Evolutionary conservation across 495 filamentous ascomycete species (phyloP).

Genomic region (Aspergillus homomorphus): DNA sequence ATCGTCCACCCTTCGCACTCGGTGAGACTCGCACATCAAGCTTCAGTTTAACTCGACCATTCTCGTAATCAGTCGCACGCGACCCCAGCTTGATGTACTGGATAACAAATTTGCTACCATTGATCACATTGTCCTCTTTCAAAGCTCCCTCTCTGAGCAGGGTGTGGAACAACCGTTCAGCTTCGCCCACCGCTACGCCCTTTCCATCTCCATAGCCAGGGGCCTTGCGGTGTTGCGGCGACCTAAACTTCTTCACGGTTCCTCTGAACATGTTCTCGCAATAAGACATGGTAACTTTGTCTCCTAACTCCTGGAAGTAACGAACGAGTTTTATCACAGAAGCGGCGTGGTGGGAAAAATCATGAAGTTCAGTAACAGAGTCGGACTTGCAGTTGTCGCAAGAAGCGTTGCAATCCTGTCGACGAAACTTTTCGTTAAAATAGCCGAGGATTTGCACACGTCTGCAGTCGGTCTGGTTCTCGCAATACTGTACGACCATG

Average conservation of each 20-base stretch:
- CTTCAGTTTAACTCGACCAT: constrained; percentile 50
- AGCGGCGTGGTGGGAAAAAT: constrained; percentile 72
- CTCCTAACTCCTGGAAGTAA: constrained; percentile 42
- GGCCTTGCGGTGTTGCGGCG: constrained; percentile 43
- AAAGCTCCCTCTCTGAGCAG: constrained; percentile 62
- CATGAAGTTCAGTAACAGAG: constrained; percentile 60
- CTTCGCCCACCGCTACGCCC: constrained; percentile 54
- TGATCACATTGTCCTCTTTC: constrained; percentile 55
- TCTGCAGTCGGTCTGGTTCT: constrained; percentile 81
- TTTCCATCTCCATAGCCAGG: constrained; percentile 54
- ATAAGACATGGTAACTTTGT: constrained; percentile 51
- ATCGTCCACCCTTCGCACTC: constrained; percentile 37
- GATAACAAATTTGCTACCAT: constrained; percentile 54
- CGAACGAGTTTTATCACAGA: constrained; percentile 65
- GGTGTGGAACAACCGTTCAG: constrained; percentile 63
- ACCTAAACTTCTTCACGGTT: constrained; percentile 47
- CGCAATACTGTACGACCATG: constrained; percentile 79
- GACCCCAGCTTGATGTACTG: constrained; percentile 59
- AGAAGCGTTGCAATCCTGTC: constrained; percentile 62
- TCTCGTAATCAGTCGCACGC: constrained; percentile 50
- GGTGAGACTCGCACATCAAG: constrained; percentile 59
- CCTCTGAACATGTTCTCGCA: constrained; percentile 62
- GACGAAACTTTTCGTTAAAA: constrained; percentile 80
- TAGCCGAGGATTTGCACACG: constrained; percentile 85
- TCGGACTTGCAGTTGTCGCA: constrained; percentile 88